phyloP scores from a whole-genome alignment of 2,329 filamentous ascomycete species.

The Arthrobotrys iridis region DNA sequence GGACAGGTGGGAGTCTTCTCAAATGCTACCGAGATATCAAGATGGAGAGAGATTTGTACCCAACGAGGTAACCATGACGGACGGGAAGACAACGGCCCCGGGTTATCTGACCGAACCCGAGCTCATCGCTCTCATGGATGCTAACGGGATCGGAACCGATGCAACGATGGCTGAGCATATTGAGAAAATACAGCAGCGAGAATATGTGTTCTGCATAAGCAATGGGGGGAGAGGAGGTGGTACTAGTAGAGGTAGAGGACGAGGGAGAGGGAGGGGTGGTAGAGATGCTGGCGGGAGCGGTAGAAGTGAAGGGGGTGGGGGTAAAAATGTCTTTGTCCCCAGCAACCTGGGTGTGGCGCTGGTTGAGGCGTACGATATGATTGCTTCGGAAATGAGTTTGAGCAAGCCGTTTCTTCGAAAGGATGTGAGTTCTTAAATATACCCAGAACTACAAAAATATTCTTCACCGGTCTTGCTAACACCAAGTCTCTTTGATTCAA shows the following conservation, averaged over 20 bases:
- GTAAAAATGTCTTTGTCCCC: constrained; percentile 87
- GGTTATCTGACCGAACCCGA: constrained; percentile 93
- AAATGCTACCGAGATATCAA: constrained; percentile 80
- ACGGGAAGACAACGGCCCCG: constrained; percentile 88
- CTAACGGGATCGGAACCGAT: constrained; percentile 97
- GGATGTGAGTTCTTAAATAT: constrained; percentile 65
- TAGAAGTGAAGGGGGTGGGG: constrained; percentile 64
- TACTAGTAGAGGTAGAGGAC: constrained; percentile 59
- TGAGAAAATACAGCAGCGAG: constrained; percentile 87
- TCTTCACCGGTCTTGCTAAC: not conserved
- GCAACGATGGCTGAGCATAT: constrained; percentile 99
- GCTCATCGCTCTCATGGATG: constrained; percentile 95
- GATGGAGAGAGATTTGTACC: constrained; percentile 86
- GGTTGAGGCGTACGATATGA: constrained; percentile 92
- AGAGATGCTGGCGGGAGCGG: constrained; percentile 65
- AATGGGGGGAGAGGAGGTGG: constrained; percentile 62
- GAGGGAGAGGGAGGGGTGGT: constrained; percentile 62
- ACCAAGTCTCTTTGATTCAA: not conserved
- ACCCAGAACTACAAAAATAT: not conserved
- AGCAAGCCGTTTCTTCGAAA: constrained; percentile 96
- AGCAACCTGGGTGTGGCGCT: constrained; percentile 90
- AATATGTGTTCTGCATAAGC: constrained; percentile 79
- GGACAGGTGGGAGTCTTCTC: constrained; percentile 92
- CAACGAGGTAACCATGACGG: constrained; percentile 84
- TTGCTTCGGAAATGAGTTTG: constrained; percentile 90